These are phyloP conservation scores for Solanum chaucha DNA, from an alignment of 257 asterid genomes.

Conservation along the genomic window DNA sequence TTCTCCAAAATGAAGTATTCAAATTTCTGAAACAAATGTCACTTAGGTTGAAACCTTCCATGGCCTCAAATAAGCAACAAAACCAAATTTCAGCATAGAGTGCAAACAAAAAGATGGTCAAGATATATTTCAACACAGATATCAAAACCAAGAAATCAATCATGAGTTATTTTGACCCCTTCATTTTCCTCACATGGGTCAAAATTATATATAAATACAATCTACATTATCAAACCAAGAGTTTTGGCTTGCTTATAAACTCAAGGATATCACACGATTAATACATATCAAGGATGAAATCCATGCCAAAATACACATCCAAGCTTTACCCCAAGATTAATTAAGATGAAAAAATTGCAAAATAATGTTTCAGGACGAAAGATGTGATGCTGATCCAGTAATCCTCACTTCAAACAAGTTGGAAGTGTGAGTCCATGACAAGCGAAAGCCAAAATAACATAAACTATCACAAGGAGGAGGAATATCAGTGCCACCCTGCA, in stretches of 20 bases:
- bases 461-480: slow-evolving; percentile 57
- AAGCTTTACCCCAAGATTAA: slow-evolving; percentile 11
- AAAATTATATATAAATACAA: background rate
- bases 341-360: slow-evolving; percentile 10
- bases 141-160: background rate
- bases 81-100: background rate
- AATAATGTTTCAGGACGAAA: slow-evolving; percentile 2
- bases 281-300: background rate
- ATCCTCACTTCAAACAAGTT: slow-evolving; percentile 56
- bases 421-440: slow-evolving; percentile 88
- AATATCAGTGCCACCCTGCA: slow-evolving; percentile 57
- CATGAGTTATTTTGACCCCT: background rate
- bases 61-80: background rate
- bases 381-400: slow-evolving; percentile 4
- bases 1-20: background rate
- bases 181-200: background rate
- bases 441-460: slow-evolving; percentile 61
- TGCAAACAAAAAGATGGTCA: background rate
- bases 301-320: background rate
- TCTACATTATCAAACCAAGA: background rate
- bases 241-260: background rate
- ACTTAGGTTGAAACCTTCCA: background rate
- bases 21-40: background rate
- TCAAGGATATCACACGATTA: background rate
- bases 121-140: background rate